These are phyloP conservation scores for Cornus florida DNA, from an alignment of 148 eudicot genomes.

Conservation along the genomic window DNA sequence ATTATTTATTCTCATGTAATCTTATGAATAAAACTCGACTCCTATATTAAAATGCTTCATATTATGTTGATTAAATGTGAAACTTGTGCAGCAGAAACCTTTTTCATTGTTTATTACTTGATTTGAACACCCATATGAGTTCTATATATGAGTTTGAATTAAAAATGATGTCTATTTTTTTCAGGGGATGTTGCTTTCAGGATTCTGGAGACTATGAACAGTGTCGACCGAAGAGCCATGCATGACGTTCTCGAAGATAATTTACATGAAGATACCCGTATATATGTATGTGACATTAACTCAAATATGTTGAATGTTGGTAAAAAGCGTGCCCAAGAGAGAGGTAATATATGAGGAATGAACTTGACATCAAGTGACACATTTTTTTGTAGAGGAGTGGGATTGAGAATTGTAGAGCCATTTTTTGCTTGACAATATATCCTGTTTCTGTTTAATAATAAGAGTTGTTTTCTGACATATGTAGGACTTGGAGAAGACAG, in stretches of 20 bases:
- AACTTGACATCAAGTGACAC: neutral
- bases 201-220: constrained; percentile 66
- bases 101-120: constrained; percentile 6
- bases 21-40: neutral
- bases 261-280: constrained; percentile 70
- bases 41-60: neutral
- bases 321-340: constrained; percentile 80
- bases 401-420: neutral
- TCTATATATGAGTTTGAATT: constrained; percentile 7
- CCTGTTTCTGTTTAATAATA: neutral
- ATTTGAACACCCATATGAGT: neutral
- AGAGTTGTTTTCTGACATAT: constrained; percentile 12
- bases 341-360: constrained; percentile 50
- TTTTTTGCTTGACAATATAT: neutral
- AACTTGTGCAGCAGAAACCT: neutral
- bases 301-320: constrained; percentile 89
- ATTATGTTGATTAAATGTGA: neutral
- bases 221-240: constrained; percentile 45
- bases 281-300: constrained; percentile 90
- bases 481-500: constrained; percentile 58
- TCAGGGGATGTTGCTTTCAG: constrained; percentile 98
- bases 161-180: constrained; percentile 21
- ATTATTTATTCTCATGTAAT: neutral
- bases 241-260: constrained; percentile 48
- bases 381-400: neutral